These are phyloP conservation scores for Scytalidium sp. DNA, from an alignment of 2,329 filamentous ascomycete species.

Conservation along the genomic window DNA sequence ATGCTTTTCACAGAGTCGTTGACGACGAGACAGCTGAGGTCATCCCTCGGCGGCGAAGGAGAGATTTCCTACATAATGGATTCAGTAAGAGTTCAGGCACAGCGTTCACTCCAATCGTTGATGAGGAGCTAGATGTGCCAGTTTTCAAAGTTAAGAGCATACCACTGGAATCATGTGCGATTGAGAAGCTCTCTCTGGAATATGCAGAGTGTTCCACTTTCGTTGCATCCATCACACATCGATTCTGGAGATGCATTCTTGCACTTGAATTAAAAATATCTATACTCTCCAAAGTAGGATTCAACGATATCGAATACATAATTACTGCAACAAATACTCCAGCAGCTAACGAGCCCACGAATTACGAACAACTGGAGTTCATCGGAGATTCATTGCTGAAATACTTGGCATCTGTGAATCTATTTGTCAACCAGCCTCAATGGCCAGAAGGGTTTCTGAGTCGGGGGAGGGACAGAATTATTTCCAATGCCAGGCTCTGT, in stretches of 20 bases:
- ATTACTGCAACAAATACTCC: conserved; percentile 69
- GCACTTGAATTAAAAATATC: conserved; percentile 57
- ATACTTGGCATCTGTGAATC: conserved; percentile 63
- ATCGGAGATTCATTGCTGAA: conserved; percentile 85
- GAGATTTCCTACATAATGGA: conserved; percentile 54
- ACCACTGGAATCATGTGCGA: conserved; percentile 6
- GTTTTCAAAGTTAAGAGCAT: conserved; percentile 22
- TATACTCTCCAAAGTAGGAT: conserved; percentile 47
- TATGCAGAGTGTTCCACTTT: conserved; percentile 53
- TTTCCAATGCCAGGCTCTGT: conserved; percentile 73
- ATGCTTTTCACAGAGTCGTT: not conserved
- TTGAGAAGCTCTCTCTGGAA: conserved; percentile 44
- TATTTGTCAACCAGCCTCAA: conserved; percentile 53
- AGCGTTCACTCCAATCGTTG: not conserved
- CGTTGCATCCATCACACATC: conserved; percentile 70
- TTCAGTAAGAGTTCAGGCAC: not conserved
- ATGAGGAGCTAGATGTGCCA: conserved; percentile 12
- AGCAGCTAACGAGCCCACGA: conserved; percentile 51
- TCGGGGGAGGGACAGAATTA: conserved; percentile 61
- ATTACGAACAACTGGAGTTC: conserved; percentile 87
- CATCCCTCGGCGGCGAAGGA: conserved; percentile 45
- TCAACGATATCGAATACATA: conserved; percentile 54
- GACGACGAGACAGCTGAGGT: conserved; percentile 19
- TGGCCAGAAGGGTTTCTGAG: conserved; percentile 79
- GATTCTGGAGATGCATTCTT: conserved; percentile 62